Conservation (phyloP, 2,329 filamentous ascomycete genomes). For the Diaporthe citrichinensis region DNA sequence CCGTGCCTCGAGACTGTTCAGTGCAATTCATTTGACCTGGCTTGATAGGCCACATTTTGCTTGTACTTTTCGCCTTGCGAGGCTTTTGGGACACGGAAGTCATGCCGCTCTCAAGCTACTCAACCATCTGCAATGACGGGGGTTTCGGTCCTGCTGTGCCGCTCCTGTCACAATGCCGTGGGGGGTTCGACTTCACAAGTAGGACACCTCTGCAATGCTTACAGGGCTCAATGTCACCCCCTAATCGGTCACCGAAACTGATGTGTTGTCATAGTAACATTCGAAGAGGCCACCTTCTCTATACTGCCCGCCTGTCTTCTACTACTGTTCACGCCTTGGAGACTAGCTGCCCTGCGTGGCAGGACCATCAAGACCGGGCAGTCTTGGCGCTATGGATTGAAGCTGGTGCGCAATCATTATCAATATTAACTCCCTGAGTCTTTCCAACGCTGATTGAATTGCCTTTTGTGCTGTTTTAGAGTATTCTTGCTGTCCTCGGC, state of each 20-base stretch:
- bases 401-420: not conserved
- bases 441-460: not conserved
- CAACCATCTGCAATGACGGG: not conserved
- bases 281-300: not conserved
- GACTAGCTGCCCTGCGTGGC: not conserved
- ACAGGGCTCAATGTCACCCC: not conserved
- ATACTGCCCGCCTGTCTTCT: not conserved
- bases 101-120: not conserved
- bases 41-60: too few relatives aligned
- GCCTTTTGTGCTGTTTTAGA: not conserved
- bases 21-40: too few relatives aligned
- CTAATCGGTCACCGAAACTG: not conserved
- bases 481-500: not conserved
- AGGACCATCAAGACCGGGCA: not conserved
- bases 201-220: not conserved
- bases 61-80: too few relatives aligned
- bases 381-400: not conserved
- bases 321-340: not conserved
- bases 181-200: slow-evolving; percentile 2
- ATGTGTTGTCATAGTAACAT: not conserved
- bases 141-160: not conserved
- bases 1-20: too few relatives aligned
- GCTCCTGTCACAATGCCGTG: not conserved
- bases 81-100: not conserved
- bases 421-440: not conserved